phyloP scores from a whole-genome alignment of 331 rosid species.

The Spiraea crenata region DNA sequence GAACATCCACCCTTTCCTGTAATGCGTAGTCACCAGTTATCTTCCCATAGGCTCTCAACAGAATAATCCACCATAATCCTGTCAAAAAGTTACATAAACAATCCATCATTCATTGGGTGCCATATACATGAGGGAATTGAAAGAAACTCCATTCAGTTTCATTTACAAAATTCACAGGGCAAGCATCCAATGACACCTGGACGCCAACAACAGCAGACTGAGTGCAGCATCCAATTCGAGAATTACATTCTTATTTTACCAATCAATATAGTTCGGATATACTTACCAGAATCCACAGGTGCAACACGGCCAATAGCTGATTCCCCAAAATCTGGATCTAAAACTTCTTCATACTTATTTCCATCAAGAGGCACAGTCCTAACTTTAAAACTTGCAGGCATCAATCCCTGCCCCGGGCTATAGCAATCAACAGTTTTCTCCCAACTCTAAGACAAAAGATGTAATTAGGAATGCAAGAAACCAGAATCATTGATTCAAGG shows the following conservation, averaged over 20 bases:
- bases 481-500: constrained; percentile 1
- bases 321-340: constrained; percentile 99
- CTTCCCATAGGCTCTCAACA: constrained; percentile 88
- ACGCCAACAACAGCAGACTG: neutral
- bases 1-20: constrained; percentile 91
- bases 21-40: constrained; percentile 75
- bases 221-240: neutral
- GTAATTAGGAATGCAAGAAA: neutral
- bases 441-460: constrained; percentile 70
- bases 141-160: neutral
- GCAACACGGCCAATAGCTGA: constrained; percentile 99
- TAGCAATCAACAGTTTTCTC: constrained; percentile 97
- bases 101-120: constrained; percentile 15
- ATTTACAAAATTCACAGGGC: neutral
- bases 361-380: constrained; percentile 48
- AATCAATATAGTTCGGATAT: neutral
- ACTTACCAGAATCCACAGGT: constrained; percentile 94
- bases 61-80: constrained; percentile 99
- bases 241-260: neutral
- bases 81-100: constrained; percentile 17
- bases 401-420: constrained; percentile 97
- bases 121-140: neutral
- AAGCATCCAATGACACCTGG: neutral
- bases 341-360: constrained; percentile 61
- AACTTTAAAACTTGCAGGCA: constrained; percentile 99